Percentiles rank a stretch among this genome's conserved stretches.
Conservation (phyloP, 352 stramenopile genomes). For the Halophytophthora polymorphica region DNA sequence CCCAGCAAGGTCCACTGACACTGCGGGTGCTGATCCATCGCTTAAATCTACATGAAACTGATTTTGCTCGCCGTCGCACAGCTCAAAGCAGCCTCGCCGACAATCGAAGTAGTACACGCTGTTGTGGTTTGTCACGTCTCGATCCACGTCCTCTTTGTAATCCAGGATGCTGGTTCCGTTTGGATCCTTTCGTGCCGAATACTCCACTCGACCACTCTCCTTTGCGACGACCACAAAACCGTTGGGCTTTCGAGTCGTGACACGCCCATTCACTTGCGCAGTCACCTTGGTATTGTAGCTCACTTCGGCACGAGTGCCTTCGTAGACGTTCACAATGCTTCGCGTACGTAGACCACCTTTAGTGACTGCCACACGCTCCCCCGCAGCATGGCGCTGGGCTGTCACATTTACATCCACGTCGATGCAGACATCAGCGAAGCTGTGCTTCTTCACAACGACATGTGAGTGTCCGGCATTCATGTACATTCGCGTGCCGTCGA, state of each 20-base stretch:
- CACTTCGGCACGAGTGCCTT: conserved; percentile 60
- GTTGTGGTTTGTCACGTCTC: conserved; percentile 54
- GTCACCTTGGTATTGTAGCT: conserved; percentile 79
- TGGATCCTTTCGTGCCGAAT: conserved; percentile 3
- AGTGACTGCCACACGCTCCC: conserved; percentile 60
- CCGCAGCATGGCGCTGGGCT: conserved; percentile 50
- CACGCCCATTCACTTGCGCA: conserved; percentile 65
- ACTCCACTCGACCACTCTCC: conserved; percentile 72
- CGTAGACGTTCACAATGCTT: conserved; percentile 41
- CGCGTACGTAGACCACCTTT: conserved; percentile 65
- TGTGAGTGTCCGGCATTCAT: conserved; percentile 43
- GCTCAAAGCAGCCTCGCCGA: conserved; percentile 35
- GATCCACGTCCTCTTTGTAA: conserved; percentile 53
- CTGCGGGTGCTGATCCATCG: conserved; percentile 17
- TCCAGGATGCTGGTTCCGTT: not conserved
- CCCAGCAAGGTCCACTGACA: conserved; percentile 56
- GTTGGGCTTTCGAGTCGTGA: conserved; percentile 44
- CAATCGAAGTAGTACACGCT: conserved; percentile 80
- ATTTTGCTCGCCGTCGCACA: conserved; percentile 75
- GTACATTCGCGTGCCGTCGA: conserved; percentile 62
- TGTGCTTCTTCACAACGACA: conserved; percentile 48
- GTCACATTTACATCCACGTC: conserved; percentile 66
- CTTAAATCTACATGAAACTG: conserved; percentile 47
- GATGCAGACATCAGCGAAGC: conserved; percentile 62
- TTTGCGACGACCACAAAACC: conserved; percentile 54